phyloP scores from a whole-genome alignment of 192 early-diverging fungal genomes.

The Dispira simplex region DNA sequence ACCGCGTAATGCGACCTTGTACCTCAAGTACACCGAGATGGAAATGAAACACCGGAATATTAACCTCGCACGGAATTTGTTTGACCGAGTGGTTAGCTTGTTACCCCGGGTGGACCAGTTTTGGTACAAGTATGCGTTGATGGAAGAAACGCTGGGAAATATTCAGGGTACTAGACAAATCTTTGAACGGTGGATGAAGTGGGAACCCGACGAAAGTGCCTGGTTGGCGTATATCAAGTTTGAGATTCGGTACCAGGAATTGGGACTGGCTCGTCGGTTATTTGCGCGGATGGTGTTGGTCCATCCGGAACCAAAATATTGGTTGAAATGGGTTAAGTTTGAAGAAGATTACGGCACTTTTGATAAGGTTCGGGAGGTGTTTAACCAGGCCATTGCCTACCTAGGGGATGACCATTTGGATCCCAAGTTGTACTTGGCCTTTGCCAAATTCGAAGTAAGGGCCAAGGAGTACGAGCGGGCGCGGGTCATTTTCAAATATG shows the following conservation, averaged over 20 bases:
- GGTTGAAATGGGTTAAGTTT: slow-evolving; percentile 94
- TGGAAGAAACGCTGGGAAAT: slow-evolving; percentile 95
- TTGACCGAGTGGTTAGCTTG: slow-evolving; percentile 78
- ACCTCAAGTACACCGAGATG: slow-evolving; percentile 90
- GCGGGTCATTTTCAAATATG: slow-evolving; percentile 91
- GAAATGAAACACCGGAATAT: slow-evolving; percentile 97
- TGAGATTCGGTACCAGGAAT: slow-evolving; percentile 77
- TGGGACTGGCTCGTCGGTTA: slow-evolving; percentile 60
- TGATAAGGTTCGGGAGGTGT: slow-evolving; percentile 67
- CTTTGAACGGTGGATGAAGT: slow-evolving; percentile 99
- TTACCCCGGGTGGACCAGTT: slow-evolving; percentile 75
- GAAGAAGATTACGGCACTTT: slow-evolving; percentile 69
- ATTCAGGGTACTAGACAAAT: slow-evolving; percentile 74
- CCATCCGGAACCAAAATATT: slow-evolving; percentile 86
- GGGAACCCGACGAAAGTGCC: slow-evolving; percentile 85
- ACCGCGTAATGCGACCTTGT: slow-evolving; percentile 67
- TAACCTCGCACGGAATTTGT: slow-evolving; percentile 84
- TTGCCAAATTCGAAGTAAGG: slow-evolving; percentile 90
- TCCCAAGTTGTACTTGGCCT: slow-evolving; percentile 87
- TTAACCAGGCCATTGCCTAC: slow-evolving; percentile 68
- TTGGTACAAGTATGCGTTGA: slow-evolving; percentile 94
- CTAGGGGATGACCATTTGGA: slow-evolving; percentile 85
- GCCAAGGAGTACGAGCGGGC: slow-evolving; percentile 85
- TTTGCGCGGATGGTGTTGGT: slow-evolving; percentile 76
- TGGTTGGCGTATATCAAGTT: slow-evolving; percentile 94